Percentiles rank a stretch among this genome's conserved stretches.
Conservation (phyloP, 139 green algal species). For the Volvox reticuliferus region DNA sequence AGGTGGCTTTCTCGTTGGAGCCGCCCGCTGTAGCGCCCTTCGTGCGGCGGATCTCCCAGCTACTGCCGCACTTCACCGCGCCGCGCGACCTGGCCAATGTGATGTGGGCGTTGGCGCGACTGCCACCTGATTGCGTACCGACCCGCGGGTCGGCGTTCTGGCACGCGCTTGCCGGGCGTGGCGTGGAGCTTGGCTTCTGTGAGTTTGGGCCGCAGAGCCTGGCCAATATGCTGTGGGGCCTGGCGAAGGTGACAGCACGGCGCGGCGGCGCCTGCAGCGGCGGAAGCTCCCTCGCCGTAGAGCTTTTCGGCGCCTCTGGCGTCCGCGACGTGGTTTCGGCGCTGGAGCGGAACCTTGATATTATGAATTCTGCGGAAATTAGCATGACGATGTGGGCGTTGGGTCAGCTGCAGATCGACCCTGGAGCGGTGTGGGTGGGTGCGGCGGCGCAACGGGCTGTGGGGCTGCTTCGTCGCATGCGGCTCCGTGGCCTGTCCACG, state of each 20-base stretch:
- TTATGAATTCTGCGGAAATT: constrained; percentile 8
- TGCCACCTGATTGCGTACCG: constrained; percentile 9
- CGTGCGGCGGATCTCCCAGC: background rate
- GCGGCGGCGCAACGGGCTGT: background rate
- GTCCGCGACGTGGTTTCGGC: background rate
- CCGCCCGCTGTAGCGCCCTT: background rate
- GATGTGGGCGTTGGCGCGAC: constrained; percentile 21
- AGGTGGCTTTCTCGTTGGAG: background rate
- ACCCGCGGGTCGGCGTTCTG: constrained; percentile 17
- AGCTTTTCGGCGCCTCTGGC: background rate
- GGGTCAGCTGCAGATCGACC: background rate
- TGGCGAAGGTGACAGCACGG: constrained; percentile 6
- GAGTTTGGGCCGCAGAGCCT: constrained; percentile 50
- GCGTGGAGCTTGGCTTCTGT: background rate
- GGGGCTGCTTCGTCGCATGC: background rate
- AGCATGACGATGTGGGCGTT: constrained; percentile 28
- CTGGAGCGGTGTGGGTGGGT: background rate
- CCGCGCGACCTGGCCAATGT: constrained; percentile 17
- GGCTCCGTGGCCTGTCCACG: background rate
- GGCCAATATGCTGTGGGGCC: constrained; percentile 56
- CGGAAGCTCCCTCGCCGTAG: background rate
- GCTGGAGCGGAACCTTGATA: background rate
- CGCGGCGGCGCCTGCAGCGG: background rate
- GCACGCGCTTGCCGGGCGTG: background rate
- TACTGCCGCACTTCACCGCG: background rate